Percentiles rank a stretch among this genome's conserved stretches.
These are phyloP conservation scores for Penicillium palitans DNA, from an alignment of 2,329 filamentous ascomycete genomes.

Conservation along the genomic window DNA sequence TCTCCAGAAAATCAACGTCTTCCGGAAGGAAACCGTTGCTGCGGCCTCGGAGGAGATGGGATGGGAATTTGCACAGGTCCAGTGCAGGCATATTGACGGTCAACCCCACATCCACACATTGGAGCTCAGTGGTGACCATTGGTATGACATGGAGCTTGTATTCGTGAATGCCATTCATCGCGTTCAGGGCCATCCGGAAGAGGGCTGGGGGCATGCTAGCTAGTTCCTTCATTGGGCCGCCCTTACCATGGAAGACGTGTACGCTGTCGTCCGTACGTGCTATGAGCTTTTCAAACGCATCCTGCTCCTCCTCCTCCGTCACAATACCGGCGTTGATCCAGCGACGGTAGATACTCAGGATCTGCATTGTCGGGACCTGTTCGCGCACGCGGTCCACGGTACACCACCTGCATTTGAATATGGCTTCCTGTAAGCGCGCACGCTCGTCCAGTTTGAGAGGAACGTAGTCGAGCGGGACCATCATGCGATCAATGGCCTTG, in stretches of 20 bases:
- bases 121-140: constrained; percentile 23
- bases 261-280: constrained; percentile 14
- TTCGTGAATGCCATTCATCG: constrained; percentile 4
- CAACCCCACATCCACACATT: constrained; percentile 6
- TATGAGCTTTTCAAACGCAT: constrained; percentile 25
- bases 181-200: not conserved
- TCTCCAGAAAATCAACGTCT: constrained; percentile 37
- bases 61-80: constrained; percentile 27
- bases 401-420: constrained; percentile 44
- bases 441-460: constrained; percentile 31
- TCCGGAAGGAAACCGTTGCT: constrained; percentile 32
- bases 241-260: constrained; percentile 21
- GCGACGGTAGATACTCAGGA: constrained; percentile 35
- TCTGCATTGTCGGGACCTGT: constrained; percentile 38
- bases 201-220: not conserved
- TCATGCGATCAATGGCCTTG: constrained; percentile 29
- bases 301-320: constrained; percentile 23
- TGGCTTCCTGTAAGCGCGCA: constrained; percentile 33
- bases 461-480: constrained; percentile 40
- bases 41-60: constrained; percentile 31
- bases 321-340: constrained; percentile 33
- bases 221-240: not conserved
- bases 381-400: constrained; percentile 36
- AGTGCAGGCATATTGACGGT: constrained; percentile 24
- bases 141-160: constrained; percentile 28